Evolutionary conservation across 2,329 filamentous ascomycete species (phyloP).

Genomic region (Diplodia seriata): DNA sequence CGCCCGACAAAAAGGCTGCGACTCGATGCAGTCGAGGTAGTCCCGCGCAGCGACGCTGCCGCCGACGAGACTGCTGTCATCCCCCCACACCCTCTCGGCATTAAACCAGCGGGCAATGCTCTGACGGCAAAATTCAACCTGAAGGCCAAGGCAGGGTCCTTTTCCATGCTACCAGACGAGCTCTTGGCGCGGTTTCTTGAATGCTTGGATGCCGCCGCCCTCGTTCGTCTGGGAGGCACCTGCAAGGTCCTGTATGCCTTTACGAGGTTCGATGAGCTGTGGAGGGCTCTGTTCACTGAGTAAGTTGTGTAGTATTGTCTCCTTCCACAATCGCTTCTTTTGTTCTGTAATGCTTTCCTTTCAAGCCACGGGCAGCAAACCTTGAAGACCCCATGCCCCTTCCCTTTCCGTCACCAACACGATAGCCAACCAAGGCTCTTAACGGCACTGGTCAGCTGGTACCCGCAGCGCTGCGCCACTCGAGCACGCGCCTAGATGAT

Average conservation of each 20-base stretch:
- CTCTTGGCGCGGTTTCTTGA: constrained; percentile 78
- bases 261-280: constrained; percentile 82
- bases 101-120: constrained; percentile 88
- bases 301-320: constrained; percentile 52
- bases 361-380: not conserved
- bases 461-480: not conserved
- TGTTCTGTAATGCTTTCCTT: not conserved
- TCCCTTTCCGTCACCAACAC: not conserved
- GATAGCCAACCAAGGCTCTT: not conserved
- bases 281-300: constrained; percentile 85
- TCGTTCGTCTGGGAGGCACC: constrained; percentile 74
- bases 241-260: constrained; percentile 90
- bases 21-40: constrained; percentile 6
- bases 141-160: constrained; percentile 68
- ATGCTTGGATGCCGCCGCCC: constrained; percentile 67
- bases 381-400: not conserved
- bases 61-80: constrained; percentile 63
- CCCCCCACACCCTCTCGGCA: constrained; percentile 78
- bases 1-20: constrained; percentile 33
- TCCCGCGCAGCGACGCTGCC: constrained; percentile 25
- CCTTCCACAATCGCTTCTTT: constrained; percentile 30
- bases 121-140: constrained; percentile 71
- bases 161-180: constrained; percentile 79
- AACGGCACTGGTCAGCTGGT: not conserved
- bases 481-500: not conserved